Conservation (phyloP, 306 rosid genomes). For the Medicago arabica region DNA sequence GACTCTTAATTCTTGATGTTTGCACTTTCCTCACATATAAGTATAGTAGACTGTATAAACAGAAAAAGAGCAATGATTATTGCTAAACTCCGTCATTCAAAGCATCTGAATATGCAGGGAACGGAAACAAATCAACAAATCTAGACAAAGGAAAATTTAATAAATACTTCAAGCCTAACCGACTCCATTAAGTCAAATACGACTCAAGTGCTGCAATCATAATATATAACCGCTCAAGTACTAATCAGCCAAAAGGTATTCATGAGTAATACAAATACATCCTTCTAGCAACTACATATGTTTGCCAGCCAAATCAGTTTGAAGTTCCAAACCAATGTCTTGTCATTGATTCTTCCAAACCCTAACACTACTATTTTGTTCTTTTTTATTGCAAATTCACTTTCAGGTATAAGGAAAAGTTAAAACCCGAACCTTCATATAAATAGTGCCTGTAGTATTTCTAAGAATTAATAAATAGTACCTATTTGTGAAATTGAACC, state of each 20-base stretch:
- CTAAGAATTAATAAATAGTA: background rate
- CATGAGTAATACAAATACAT: constrained; percentile 9
- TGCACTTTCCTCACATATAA: constrained; percentile 15
- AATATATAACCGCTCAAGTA: background rate
- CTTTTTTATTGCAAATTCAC: constrained; percentile 19
- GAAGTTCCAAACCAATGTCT: constrained; percentile 1
- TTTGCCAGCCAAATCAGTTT: background rate
- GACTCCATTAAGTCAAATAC: constrained; percentile 18
- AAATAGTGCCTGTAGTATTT: background rate
- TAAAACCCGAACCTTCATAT: constrained; percentile 12
- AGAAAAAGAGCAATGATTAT: background rate
- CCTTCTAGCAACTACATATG: constrained; percentile 3
- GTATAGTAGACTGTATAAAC: constrained; percentile 5
- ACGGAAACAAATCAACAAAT: constrained; percentile 16
- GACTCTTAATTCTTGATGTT: constrained; percentile 1
- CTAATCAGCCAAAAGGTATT: constrained; percentile 1
- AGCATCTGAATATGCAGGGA: constrained; percentile 18
- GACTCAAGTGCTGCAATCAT: background rate
- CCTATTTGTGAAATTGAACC: constrained; percentile 25
- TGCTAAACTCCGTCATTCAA: background rate
- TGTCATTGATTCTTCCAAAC: background rate
- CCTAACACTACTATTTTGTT: background rate
- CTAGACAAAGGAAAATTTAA: background rate
- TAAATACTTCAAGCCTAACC: constrained; percentile 17
- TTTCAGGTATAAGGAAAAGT: constrained; percentile 14